Evolutionary conservation across 805 yeast species (phyloP), one percentile per base, ranked within the genome.

Genomic region (Scheffersomyces stipitis): DNA sequence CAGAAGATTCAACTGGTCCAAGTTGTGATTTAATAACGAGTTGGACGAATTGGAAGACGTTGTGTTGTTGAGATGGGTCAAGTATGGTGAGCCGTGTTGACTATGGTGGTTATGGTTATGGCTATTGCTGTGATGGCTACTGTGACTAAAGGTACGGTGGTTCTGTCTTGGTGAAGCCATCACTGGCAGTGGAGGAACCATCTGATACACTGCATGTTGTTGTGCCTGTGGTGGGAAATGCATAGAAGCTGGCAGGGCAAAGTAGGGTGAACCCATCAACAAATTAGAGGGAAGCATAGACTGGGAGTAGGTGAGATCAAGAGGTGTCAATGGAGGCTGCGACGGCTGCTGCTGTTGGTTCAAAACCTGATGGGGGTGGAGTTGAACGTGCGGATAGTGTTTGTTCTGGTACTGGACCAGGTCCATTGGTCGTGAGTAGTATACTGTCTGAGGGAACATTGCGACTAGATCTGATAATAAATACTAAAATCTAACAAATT

Each of bases 221-320:
- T 30, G 39, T n/a, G 16, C 26, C 6, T 28, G 44, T 20, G 40
- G 49, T 13, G 46, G 48, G 34, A 33, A 37, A 18, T 37, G 28
- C 24, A 32, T 22, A 36, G 47, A 18, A 40, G 43, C 37, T 20
- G 49, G 36, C 18, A 39, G 32, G 36, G 71, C 75, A 7, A 76
- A 61, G 49, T 73, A 81, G 0, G 87, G 87, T 3, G 86, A 80
- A 3, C 78, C 71, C 40, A 78, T 63, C 33, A 82, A 59, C 34
- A 82, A 58, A 48, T 80, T 83, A 13, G 81, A 64, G 1, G 89
- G 89, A 14, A 82, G 60, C 68, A 81, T 69, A 10, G 81, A 73
- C 4, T 78, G 73, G 6, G 83, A 80, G 48, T 80, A 81, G 3
- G 73, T 61, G 38, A 74, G 55, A 51, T 81, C 86, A 48, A 80